These are phyloP conservation scores for Debaryomyces coudertii DNA, from an alignment of 1,139 yeast genomes.

Conservation along the genomic window DNA sequence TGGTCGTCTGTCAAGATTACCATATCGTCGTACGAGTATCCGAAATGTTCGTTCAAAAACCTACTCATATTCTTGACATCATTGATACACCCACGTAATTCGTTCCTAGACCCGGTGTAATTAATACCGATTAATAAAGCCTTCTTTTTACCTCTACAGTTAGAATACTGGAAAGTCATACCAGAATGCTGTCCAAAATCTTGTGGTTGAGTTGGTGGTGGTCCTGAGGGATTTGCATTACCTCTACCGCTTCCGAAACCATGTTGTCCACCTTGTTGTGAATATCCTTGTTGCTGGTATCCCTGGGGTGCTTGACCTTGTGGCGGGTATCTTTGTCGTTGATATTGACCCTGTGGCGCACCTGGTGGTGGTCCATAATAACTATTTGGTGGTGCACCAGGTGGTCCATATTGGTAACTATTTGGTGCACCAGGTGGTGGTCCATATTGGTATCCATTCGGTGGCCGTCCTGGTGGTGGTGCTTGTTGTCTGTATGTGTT, in stretches of 20 bases:
- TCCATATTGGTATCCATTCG: conserved; percentile 11
- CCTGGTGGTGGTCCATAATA: conserved; percentile 17
- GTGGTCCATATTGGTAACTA: too few species aligned
- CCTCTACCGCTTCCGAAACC: conserved; percentile 9
- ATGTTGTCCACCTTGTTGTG: conserved; percentile 15
- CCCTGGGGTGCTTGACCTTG: conserved; percentile 1
- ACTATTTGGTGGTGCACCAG: conserved; percentile 20
- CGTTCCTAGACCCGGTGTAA: conserved; percentile 73
- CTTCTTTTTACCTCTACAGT: conserved; percentile 74
- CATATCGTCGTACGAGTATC: conserved; percentile 77
- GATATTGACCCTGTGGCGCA: conserved; percentile 17
- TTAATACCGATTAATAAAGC: conserved; percentile 88
- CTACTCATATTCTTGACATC: conserved; percentile 68
- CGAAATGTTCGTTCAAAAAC: conserved; percentile 59
- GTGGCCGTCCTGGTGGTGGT: conserved; percentile 27
- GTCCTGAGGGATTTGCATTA: conserved; percentile 18
- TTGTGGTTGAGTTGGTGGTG: conserved; percentile 39
- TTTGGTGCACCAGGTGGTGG: conserved; percentile 20
- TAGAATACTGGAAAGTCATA: conserved; percentile 65
- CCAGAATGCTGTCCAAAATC: conserved; percentile 34
- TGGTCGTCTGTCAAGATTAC: conserved; percentile 83
- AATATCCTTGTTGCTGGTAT: background rate
- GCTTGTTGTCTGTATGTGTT: conserved; percentile 21
- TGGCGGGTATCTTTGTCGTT: conserved; percentile 9
- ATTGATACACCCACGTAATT: conserved; percentile 84